Percentiles rank a stretch among this genome's conserved stretches.
These are phyloP conservation scores for Ochetophila trinervis DNA, from an alignment of 306 rosid species.

Conservation along the genomic window DNA sequence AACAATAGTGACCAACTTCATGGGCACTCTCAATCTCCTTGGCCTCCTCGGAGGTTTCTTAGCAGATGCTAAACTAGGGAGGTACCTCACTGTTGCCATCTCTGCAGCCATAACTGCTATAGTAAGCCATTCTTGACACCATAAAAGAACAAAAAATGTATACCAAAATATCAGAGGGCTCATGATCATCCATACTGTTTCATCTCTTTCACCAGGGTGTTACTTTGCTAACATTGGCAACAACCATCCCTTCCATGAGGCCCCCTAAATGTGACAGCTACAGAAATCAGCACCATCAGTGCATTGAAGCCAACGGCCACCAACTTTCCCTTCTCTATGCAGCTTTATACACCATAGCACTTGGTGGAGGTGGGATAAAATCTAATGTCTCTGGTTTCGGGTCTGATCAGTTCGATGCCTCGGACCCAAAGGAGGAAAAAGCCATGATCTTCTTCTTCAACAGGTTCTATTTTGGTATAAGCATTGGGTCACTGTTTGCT, in stretches of 20 bases:
- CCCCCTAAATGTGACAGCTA: constrained; percentile 60
- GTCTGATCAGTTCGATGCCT: constrained; percentile 63
- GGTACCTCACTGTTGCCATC: constrained; percentile 58
- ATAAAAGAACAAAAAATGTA: background rate
- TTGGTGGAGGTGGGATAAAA: constrained; percentile 90
- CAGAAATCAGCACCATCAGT: constrained; percentile 54
- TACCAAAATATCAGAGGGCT: background rate
- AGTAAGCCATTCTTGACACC: constrained; percentile 35
- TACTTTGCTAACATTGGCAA: constrained; percentile 62
- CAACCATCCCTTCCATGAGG: constrained; percentile 63
- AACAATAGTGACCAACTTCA: constrained; percentile 70
- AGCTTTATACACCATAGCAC: constrained; percentile 71
- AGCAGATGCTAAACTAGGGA: constrained; percentile 87
- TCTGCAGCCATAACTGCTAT: constrained; percentile 58
- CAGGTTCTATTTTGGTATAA: constrained; percentile 79
- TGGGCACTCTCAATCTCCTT: constrained; percentile 90
- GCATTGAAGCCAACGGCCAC: constrained; percentile 53
- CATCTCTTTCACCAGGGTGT: constrained; percentile 53
- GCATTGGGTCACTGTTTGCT: constrained; percentile 77
- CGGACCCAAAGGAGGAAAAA: constrained; percentile 74
- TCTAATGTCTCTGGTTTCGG: constrained; percentile 92
- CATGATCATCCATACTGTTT: background rate
- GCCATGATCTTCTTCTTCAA: constrained; percentile 93
- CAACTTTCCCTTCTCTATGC: constrained; percentile 63
- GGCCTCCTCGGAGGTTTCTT: constrained; percentile 89